Percentiles rank a stretch among this genome's conserved stretches.
Evolutionary conservation across 2,329 filamentous ascomycete genomes (phyloP).

Genomic region (Orbilia blumenaviensis): DNA sequence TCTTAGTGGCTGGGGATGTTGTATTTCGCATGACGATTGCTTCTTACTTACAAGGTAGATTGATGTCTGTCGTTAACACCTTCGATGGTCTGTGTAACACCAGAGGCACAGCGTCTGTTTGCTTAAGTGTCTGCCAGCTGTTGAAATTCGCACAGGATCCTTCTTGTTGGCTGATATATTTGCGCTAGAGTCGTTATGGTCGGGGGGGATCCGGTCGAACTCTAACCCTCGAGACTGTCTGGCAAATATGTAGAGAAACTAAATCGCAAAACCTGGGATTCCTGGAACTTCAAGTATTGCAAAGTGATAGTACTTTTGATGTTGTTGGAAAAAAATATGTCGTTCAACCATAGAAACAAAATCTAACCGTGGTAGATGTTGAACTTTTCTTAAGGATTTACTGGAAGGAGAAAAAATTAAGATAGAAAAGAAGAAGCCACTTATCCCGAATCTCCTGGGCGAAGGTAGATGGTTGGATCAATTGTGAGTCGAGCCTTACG

Average conservation of each 20-base stretch:
- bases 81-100: conserved; percentile 43
- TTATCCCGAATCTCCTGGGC: not conserved
- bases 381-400: not conserved
- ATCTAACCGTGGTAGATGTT: not conserved
- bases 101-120: conserved; percentile 47
- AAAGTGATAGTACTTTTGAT: not conserved
- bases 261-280: not conserved
- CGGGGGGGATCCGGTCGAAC: not conserved
- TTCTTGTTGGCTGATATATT: conserved; percentile 24
- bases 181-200: not conserved
- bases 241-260: not conserved
- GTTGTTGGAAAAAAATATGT: conserved; percentile 4
- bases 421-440: not conserved
- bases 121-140: conserved; percentile 48
- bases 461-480: not conserved
- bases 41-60: conserved; percentile 34
- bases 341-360: conserved; percentile 35
- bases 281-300: not conserved
- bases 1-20: conserved; percentile 4
- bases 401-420: not conserved
- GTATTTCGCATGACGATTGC: conserved; percentile 7
- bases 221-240: not conserved
- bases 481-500: not conserved
- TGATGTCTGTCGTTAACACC: not conserved
- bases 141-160: conserved; percentile 34